Evolutionary conservation across 352 stramenopile genomes (phyloP), one percentile per base, ranked within the genome.

Genomic region (Globisporangium nagaii): DNA sequence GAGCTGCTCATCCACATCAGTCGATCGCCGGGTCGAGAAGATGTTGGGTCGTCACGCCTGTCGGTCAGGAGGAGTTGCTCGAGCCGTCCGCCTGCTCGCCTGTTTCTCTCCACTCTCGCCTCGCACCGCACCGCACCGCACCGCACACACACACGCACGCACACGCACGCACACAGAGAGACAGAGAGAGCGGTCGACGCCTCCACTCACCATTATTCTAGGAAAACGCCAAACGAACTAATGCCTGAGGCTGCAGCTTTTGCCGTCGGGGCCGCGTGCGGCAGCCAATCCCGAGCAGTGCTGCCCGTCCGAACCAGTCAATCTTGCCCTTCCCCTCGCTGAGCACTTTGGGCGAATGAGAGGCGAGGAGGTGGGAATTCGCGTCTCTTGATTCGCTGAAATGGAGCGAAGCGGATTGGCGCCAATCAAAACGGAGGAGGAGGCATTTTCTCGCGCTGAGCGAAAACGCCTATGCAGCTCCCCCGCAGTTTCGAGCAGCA

Each of bases 171-270:
- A 45, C 13, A 42, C 30, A 32, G 42, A 20, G 32, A 59, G 24
- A 12, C 22, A 34, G 9, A 32, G 20, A 44, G 22, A 6, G 46
- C 31, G 17, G 47, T 25, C 20, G 54, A 30, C 13, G 42, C 12
- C 35, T n/a, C 28, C 28, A 75, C 79, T 59, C 68, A 90, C 80
- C 80, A 90, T 90, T 86, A 75, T 74, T 85, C 71, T 76, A 84
- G 75, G 74, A 73, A 87, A 87, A 87, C 75, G 80, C 80, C 65
- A 90, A 90, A 90, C 80, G 78, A 84, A 90, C 73, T 87, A 85
- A 78, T 81, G 72, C 61, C 39, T 62, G 28, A 30, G 20, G 11
- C 8, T 25, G 20, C 37, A 41, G 56, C 35, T 59, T 60, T 58
- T 39, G 45, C 34, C 36, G 30, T 20, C 44, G 32, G n/a, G 15